Evolutionary conservation across 176 grass and related monocot genomes (phyloP).

Genomic region (Triticum monococcum): DNA sequence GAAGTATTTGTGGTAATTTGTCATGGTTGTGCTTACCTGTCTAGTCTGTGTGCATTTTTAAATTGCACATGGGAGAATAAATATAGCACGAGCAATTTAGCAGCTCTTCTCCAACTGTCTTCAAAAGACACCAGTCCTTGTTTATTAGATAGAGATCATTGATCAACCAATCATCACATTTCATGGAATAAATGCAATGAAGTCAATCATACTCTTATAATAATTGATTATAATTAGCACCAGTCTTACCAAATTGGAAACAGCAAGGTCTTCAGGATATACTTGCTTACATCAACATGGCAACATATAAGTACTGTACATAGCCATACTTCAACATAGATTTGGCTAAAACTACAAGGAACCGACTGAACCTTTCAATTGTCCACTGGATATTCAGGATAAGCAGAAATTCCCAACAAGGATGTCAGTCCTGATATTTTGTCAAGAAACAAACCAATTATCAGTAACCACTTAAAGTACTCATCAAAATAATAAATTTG

Average conservation of each 20-base stretch:
- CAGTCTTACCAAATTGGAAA: slow-evolving; percentile 12
- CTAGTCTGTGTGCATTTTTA: neutral
- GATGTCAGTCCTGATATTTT: slow-evolving; percentile 27
- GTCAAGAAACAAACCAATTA: slow-evolving; percentile 24
- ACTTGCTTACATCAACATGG: slow-evolving; percentile 37
- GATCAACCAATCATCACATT: neutral
- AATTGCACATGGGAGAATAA: slow-evolving; percentile 8
- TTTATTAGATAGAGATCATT: neutral
- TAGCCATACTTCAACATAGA: slow-evolving; percentile 12
- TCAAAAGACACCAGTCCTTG: neutral
- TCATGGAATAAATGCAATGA: slow-evolving; percentile 9
- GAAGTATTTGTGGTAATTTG: slow-evolving; percentile 7
- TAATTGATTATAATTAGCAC: slow-evolving; percentile 13
- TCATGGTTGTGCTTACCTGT: neutral
- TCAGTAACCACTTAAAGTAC: slow-evolving; percentile 19
- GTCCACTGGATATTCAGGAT: neutral
- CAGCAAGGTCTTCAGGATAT: neutral
- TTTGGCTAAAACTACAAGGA: slow-evolving; percentile 29
- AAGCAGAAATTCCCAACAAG: slow-evolving; percentile 14
- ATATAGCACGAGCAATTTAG: neutral
- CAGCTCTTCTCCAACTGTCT: neutral
- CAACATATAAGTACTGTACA: slow-evolving; percentile 30
- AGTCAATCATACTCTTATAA: neutral
- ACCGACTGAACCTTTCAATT: slow-evolving; percentile 6
- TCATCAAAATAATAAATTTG: slow-evolving; percentile 23